Evolutionary conservation across 495 filamentous ascomycete species (phyloP), one percentile per base, ranked within the genome.

Genomic region (Aspergillus incahuasiensis): DNA sequence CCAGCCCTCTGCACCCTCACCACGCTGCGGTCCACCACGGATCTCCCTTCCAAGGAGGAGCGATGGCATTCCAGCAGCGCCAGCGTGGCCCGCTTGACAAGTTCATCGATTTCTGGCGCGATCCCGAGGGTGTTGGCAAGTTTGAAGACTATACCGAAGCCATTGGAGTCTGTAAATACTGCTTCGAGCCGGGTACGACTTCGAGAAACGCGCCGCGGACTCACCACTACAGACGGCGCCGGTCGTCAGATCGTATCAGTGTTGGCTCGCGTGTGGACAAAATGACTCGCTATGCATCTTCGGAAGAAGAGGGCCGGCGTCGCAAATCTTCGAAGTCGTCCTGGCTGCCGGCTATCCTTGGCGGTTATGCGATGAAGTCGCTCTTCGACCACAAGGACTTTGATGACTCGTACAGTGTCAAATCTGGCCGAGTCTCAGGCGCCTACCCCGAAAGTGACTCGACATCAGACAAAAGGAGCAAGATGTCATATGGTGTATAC

Each of bases 61-160:
- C 61, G 5, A 66, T 78, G 56, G 78, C 73, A 34, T 69, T 79
- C 45, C 69, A 72, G 47, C 73, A 74, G 40, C 74, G 70, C 16
- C 82, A 80, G 28, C 71, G 71, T 25, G 82, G 81, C 2, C 79
- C 85, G 5, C 59, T 88, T 7, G 70, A 69, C 34, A 82, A 77
- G 38, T 72, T 86, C 32, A 71, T 83, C 16, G 79, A 86, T 55
- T 86, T 85, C 61, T 86, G 83, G 79, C 80, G 79, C 46, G 85
- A 88, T 55, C 75, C 81, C 2, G 83, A 90, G 58, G 86, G 81
- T 12, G 83, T 89, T 3, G 81, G 77, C 6, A 80, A 80, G 56
- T 89, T 85, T 61, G 86, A 90, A 66, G 84, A 87, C 61, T 90
- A 89, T 57, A 86, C 86, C 2, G 85, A 90, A 63, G 74, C 80